A percentile compares a stretch with the other conserved stretches of the same genome.
These are phyloP conservation scores for Chondrus crispus DNA, from an alignment of 23 red algal genomes.

Conservation along the genomic window DNA sequence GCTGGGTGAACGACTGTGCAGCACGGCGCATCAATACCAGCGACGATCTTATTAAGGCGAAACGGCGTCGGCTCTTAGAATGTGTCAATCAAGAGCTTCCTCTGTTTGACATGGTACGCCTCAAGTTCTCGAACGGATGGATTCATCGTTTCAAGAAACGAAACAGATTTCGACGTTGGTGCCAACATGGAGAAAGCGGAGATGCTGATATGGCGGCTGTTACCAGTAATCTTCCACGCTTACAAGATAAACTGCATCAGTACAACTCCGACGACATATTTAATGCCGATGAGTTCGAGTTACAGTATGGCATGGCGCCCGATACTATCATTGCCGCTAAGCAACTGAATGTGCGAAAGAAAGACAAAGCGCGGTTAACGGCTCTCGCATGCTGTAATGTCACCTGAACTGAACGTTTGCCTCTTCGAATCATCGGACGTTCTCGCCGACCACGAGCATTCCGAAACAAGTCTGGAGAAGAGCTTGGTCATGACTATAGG, in stretches of 20 bases:
- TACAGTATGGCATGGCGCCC: neutral
- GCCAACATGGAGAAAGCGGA: neutral
- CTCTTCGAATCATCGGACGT: neutral
- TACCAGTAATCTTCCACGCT: neutral
- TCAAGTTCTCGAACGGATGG: constrained; percentile 13
- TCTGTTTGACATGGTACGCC: neutral
- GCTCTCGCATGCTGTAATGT: neutral
- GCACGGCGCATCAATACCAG: too few species aligned
- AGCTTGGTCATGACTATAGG: neutral
- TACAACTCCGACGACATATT: neutral
- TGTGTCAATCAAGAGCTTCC: too few species aligned
- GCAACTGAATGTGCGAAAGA: neutral
- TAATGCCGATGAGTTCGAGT: neutral
- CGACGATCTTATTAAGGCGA: too few species aligned
- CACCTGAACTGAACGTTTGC: neutral
- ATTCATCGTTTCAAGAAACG: neutral
- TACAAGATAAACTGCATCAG: neutral
- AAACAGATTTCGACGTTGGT: neutral
- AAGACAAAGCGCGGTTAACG: neutral
- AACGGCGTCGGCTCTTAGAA: too few species aligned
- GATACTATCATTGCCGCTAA: neutral
- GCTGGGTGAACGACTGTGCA: too few species aligned
- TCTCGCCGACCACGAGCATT: neutral
- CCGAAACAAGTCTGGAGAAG: neutral
- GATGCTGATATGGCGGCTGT: neutral